These are phyloP conservation scores for Excoecaria agallocha DNA, from an alignment of 345 rosid genomes.

Conservation along the genomic window DNA sequence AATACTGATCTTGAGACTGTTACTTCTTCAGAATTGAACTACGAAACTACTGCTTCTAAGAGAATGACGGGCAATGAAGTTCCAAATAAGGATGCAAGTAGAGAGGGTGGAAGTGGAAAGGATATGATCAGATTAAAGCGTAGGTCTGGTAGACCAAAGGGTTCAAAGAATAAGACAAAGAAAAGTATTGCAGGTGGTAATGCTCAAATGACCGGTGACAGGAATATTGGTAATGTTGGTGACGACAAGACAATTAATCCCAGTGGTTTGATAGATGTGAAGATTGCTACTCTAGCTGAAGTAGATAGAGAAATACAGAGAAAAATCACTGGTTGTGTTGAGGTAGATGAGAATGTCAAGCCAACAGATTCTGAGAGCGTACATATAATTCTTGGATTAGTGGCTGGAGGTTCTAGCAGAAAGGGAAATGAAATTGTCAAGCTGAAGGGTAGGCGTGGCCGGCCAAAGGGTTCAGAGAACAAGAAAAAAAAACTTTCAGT, in stretches of 20 bases:
- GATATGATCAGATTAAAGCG: neutral
- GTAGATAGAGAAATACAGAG: neutral
- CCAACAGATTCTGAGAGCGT: slow-evolving; percentile 16
- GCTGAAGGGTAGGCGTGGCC: slow-evolving; percentile 1
- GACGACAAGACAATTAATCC: neutral
- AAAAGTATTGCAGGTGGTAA: slow-evolving; percentile 7
- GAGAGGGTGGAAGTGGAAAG: neutral
- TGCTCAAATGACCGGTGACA: neutral
- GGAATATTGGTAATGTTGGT: too few relatives aligned
- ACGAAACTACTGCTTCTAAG: neutral
- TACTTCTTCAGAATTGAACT: neutral
- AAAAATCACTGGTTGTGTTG: neutral
- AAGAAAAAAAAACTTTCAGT: neutral
- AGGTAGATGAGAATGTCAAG: slow-evolving; percentile 2
- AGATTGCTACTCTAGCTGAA: neutral
- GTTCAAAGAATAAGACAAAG: slow-evolving; percentile 17
- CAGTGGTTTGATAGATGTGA: neutral
- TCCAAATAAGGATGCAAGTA: neutral
- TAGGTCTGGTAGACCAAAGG: slow-evolving; percentile 29
- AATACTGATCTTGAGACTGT: neutral
- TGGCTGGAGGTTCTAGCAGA: neutral
- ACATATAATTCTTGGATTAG: too few relatives aligned
- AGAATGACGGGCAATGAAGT: neutral
- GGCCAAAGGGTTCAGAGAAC: slow-evolving; percentile 12
- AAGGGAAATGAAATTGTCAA: neutral